These are phyloP conservation scores for Tetracladium maxilliforme DNA, from an alignment of 2,329 filamentous ascomycete genomes.

Conservation along the genomic window DNA sequence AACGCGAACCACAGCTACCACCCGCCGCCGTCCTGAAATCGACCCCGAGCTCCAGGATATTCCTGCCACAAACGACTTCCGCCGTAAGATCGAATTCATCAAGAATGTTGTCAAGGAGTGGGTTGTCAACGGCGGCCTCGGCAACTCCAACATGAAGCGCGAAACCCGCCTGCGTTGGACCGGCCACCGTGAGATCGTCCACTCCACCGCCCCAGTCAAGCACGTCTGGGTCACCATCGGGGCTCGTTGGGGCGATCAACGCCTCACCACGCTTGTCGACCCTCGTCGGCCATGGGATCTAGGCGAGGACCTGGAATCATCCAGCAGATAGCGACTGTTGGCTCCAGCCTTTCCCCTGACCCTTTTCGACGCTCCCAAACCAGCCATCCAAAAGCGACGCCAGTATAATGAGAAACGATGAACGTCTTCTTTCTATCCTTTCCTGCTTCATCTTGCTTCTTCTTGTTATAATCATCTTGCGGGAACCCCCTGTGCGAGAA, in stretches of 20 bases:
- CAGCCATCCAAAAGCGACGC: too few species aligned
- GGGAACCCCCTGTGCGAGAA: too few species aligned
- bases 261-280: slow-evolving; percentile 39
- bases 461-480: too few species aligned
- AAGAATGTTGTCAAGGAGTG: slow-evolving; percentile 54
- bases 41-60: slow-evolving; percentile 45
- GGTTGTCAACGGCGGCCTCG: slow-evolving; percentile 54
- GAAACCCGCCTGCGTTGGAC: slow-evolving; percentile 41
- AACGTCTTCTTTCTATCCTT: too few species aligned
- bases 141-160: slow-evolving; percentile 32
- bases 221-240: slow-evolving; percentile 57
- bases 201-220: slow-evolving; percentile 37
- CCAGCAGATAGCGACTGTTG: too few species aligned
- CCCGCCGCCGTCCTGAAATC: slow-evolving; percentile 44
- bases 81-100: slow-evolving; percentile 62
- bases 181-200: slow-evolving; percentile 39
- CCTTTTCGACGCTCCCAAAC: too few species aligned
- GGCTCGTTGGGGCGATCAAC: slow-evolving; percentile 42
- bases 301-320: slow-evolving; percentile 39
- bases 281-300: slow-evolving; percentile 35
- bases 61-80: slow-evolving; percentile 58
- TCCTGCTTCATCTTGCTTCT: too few species aligned
- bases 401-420: too few species aligned
- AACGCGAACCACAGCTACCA: slow-evolving; percentile 25
- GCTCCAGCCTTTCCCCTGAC: too few species aligned